A percentile compares a stretch with the other conserved stretches of the same genome.
Conservation (phyloP, 352 stramenopile species). For the Globisporangium polare region DNA sequence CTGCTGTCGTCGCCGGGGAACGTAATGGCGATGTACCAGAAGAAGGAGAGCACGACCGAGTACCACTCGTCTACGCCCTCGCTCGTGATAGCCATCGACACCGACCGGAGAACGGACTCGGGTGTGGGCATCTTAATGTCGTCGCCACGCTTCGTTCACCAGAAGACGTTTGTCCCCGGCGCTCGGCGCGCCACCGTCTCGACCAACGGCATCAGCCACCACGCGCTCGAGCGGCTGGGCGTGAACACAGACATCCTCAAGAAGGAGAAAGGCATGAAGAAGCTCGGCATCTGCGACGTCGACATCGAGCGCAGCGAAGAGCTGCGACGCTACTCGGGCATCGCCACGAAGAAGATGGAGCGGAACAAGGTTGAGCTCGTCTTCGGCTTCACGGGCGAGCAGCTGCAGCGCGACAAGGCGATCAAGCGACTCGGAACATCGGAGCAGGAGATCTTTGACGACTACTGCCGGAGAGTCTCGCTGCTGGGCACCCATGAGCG, state of each 20-base stretch:
- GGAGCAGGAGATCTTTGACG: constrained; percentile 62
- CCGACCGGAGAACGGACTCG: neutral
- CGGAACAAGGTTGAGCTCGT: constrained; percentile 52
- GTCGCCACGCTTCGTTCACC: constrained; percentile 5
- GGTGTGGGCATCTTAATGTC: neutral
- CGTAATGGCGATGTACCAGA: constrained; percentile 6
- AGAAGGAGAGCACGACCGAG: constrained; percentile 7
- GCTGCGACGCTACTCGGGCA: constrained; percentile 46
- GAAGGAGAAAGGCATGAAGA: constrained; percentile 77
- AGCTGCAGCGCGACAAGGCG: constrained; percentile 53
- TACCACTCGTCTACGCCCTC: constrained; percentile 10
- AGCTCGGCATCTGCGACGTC: constrained; percentile 64
- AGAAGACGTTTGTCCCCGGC: constrained; percentile 1
- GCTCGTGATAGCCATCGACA: neutral
- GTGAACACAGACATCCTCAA: constrained; percentile 60
- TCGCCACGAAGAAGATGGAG: constrained; percentile 24
- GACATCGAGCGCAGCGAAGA: constrained; percentile 52
- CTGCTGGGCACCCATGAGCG: constrained; percentile 29
- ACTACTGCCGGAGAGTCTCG: constrained; percentile 50
- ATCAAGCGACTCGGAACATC: constrained; percentile 53
- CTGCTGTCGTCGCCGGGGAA: neutral
- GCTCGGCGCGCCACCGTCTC: constrained; percentile 25
- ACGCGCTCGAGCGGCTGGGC: constrained; percentile 51
- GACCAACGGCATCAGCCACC: constrained; percentile 32
- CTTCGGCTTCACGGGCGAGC: constrained; percentile 61